Conservation (phyloP, 129 eudicot genomes). For the Scalesia atractyloides region DNA sequence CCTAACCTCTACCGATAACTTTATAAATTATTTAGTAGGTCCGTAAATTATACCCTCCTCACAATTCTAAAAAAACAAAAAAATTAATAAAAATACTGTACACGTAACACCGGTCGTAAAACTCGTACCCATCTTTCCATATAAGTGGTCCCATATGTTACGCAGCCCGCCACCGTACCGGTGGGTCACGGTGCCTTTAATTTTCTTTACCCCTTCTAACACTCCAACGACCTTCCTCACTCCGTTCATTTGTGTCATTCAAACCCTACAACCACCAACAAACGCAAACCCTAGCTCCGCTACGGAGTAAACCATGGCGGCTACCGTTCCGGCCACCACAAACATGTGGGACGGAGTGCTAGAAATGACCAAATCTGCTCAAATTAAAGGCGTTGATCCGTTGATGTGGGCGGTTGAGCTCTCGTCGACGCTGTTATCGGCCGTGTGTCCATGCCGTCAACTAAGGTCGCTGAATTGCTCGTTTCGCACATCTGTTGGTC, state of each 20-base stretch:
- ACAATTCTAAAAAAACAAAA: too few species aligned
- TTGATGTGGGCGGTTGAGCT: conserved; percentile 70
- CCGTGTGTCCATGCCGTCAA: conserved; percentile 73
- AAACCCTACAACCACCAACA: background rate
- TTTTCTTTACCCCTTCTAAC: background rate
- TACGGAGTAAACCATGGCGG: conserved; percentile 40
- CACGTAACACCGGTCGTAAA: conserved; percentile 4
- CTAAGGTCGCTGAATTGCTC: conserved; percentile 60
- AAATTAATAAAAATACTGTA: background rate
- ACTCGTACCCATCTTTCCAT: background rate
- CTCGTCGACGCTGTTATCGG: conserved; percentile 51
- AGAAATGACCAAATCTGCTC: conserved; percentile 81
- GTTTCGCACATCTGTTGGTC: conserved; percentile 76
- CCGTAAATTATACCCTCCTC: too few species aligned
- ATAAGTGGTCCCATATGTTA: background rate
- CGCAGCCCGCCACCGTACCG: conserved; percentile 10
- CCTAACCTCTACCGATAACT: too few species aligned
- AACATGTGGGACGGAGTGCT: conserved; percentile 56
- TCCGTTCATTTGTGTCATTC: background rate
- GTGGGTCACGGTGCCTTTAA: conserved; percentile 13
- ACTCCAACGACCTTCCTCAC: conserved; percentile 11
- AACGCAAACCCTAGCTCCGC: conserved; percentile 10
- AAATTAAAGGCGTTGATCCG: conserved; percentile 60
- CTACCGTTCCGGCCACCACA: conserved; percentile 32
- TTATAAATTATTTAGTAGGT: too few species aligned